Evolutionary conservation across 257 asterid species (phyloP).

Genomic region (Penstemon newberryi): DNA sequence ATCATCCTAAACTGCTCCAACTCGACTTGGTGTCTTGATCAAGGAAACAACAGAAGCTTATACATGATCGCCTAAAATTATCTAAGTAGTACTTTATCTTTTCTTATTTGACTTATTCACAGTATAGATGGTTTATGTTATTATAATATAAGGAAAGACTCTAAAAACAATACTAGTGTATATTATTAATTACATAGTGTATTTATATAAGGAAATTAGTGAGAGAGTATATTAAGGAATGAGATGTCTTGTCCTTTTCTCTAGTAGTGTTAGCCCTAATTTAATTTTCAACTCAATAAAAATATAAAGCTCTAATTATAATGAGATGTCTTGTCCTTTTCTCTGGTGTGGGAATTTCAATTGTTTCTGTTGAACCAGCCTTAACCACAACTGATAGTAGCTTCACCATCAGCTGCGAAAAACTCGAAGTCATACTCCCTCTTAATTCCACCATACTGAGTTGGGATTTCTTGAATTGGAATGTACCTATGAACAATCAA

Average conservation of each 20-base stretch:
- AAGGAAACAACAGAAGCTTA: neutral
- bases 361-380: constrained; percentile 58
- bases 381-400: constrained; percentile 54
- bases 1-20: too few species aligned
- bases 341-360: constrained; percentile 72
- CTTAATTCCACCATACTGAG: constrained; percentile 71
- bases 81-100: neutral
- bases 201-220: too few species aligned
- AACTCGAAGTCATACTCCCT: constrained; percentile 61
- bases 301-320: too few species aligned
- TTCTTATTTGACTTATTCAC: neutral
- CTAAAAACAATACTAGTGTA: too few species aligned
- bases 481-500: constrained; percentile 48
- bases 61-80: neutral
- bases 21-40: neutral
- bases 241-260: too few species aligned
- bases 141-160: too few species aligned
- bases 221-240: too few species aligned
- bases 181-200: too few species aligned
- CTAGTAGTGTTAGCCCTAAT: too few species aligned
- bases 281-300: too few species aligned
- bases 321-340: too few species aligned
- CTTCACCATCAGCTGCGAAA: constrained; percentile 43
- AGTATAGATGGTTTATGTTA: neutral
- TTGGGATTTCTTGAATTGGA: constrained; percentile 67